Base-by-base conservation (phyloP, 768 basidiomycete species). In the Clathrus columnatus region DNA sequence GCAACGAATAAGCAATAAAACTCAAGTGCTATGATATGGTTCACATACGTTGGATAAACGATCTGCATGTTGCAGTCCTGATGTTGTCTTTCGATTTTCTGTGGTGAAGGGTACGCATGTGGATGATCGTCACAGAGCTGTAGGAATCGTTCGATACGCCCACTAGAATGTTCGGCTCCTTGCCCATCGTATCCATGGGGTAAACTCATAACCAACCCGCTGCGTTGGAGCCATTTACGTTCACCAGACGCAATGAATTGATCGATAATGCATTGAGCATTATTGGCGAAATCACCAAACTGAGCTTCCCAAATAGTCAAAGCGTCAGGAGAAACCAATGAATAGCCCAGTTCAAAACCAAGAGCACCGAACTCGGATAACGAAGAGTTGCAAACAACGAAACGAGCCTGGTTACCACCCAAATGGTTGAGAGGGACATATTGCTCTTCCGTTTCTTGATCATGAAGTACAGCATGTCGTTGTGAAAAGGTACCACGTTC, bases 11-110 rank as follows among this genome's bases (percentile, higher is more conserved):
- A 21, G 11, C 28, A 30, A 43, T 41, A 4, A 36, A 43, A 16
- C 18, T 7, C n/a, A 21, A 17, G 32, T 16, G 18, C n/a, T 24
- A 36, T 23, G 24, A 26, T 14, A 56, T 23, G 27, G 32, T 36
- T 4, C n/a, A 77, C 86, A 69, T 66, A 89, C 86, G 93, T 93
- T 4, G 93, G 90, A 72, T 98, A 98, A 26, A 95, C 91, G 61
- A 99, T 87, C 72, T 98, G 96, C 91, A 98, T 91, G 68, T 98
- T 99, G 72, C 94, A 96, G 68, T 99, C 96, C 73, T 99, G 96
- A 66, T 97, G 93, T 64, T 96, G 93, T 47, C 96, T 75, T 65
- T 93, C 91, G 58, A 94, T 71, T 75, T 95, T 96, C 70, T 94
- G 83, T 1, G 79, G 79, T 0, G 83, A 83, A 1, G 95, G 95